Percentiles rank a stretch among this genome's conserved stretches.
These are phyloP conservation scores for Picochlorum sp. DNA, from an alignment of 139 green algal species.

Conservation along the genomic window DNA sequence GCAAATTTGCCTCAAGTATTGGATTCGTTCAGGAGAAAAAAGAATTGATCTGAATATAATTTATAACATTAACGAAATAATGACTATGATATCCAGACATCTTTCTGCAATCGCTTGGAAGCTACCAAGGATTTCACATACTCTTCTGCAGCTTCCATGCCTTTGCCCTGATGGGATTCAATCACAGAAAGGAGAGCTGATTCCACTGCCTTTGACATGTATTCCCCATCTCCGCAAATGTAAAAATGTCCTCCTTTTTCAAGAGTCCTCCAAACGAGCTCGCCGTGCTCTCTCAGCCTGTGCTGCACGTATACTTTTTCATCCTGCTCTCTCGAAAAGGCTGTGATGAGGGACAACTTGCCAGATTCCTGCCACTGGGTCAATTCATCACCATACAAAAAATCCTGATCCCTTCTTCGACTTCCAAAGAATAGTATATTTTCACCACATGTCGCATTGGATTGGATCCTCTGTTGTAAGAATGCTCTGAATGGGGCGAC, in stretches of 20 bases:
- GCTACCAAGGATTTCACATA: constrained; percentile 50
- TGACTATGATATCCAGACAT: constrained; percentile 66
- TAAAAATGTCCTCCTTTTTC: constrained; percentile 70
- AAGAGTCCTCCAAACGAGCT: constrained; percentile 66
- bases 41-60: background rate
- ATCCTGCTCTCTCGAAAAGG: constrained; percentile 72
- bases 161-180: constrained; percentile 4
- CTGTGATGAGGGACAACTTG: constrained; percentile 58
- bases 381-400: constrained; percentile 64
- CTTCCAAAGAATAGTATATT: constrained; percentile 81
- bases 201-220: constrained; percentile 66
- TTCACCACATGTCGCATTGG: constrained; percentile 8
- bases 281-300: constrained; percentile 48
- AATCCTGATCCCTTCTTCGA: constrained; percentile 72
- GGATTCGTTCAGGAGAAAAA: constrained; percentile 20
- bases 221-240: constrained; percentile 75
- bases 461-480: constrained; percentile 28
- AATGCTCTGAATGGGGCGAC: constrained; percentile 82
- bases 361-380: constrained; percentile 44
- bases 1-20: constrained; percentile 45
- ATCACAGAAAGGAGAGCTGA: constrained; percentile 44
- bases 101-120: constrained; percentile 61
- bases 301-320: constrained; percentile 97
- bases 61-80: background rate
- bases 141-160: constrained; percentile 13